Conservation (phyloP, 768 basidiomycete species). For the Russula abietina region DNA sequence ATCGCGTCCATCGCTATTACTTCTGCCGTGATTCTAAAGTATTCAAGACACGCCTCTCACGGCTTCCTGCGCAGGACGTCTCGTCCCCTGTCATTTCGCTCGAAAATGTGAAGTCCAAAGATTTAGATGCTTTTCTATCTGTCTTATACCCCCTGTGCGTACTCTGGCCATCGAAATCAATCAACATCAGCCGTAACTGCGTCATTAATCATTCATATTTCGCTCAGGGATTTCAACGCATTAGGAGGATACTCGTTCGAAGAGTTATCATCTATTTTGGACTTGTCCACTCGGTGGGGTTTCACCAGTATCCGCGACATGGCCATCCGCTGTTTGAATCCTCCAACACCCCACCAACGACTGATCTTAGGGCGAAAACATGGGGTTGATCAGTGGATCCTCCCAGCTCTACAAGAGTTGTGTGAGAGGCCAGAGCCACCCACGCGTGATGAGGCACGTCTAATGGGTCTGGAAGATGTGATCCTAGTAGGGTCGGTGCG, state of each 20-base stretch:
- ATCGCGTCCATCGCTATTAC: slow-evolving; percentile 23
- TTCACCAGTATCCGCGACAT: slow-evolving; percentile 17
- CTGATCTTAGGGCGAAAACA: slow-evolving; percentile 10
- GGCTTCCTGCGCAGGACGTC: neutral
- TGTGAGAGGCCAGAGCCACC: slow-evolving; percentile 12
- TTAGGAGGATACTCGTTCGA: slow-evolving; percentile 5
- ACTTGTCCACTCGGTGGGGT: slow-evolving; percentile 18
- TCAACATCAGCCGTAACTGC: neutral
- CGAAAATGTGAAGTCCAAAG: slow-evolving; percentile 1
- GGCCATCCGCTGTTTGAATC: slow-evolving; percentile 14
- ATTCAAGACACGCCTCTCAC: slow-evolving; percentile 6
- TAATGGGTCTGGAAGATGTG: slow-evolving; percentile 13
- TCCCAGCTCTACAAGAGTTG: slow-evolving; percentile 10
- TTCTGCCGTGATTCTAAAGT: slow-evolving; percentile 19
- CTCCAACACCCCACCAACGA: slow-evolving; percentile 4
- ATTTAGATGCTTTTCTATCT: slow-evolving; percentile 20
- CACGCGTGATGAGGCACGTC: slow-evolving; percentile 13
- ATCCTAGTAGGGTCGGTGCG: slow-evolving; percentile 13
- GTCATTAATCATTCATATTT: neutral
- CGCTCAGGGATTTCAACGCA: slow-evolving; percentile 13
- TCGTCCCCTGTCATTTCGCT: neutral
- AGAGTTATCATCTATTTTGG: slow-evolving; percentile 16
- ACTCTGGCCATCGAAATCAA: neutral
- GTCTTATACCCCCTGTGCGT: slow-evolving; percentile 19
- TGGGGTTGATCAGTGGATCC: slow-evolving; percentile 14